Evolutionary conservation across 1,139 yeast genomes (phyloP), one percentile per base, ranked within the genome.

Genomic region (Scheffersomyces illinoinensis): DNA sequence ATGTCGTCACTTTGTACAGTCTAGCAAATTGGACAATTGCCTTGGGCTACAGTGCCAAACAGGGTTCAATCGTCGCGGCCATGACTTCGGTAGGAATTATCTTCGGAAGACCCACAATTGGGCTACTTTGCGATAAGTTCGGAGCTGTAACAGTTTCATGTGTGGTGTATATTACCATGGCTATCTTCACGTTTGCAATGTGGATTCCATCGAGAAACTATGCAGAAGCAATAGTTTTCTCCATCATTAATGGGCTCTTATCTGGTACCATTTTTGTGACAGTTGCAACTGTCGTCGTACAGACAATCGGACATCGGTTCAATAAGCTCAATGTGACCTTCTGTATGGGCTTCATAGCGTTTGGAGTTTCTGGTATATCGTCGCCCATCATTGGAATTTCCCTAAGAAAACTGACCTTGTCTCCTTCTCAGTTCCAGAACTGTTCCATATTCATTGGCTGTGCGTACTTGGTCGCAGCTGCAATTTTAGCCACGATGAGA

Each of bases 301-400:
- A 48, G 7, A 17, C 50, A 1, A 53, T 55, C 14, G 57, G 57
- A 6, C 17, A 49, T 17, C n/a, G 51, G 18, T 48, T 19, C 24
- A 20, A 21, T 3, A 83, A 82, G 63, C 71, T 84, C 69, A 81
- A 81, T 57, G 77, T 81, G 23, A 75, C 83, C 0, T 75, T 83
- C 69, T 77, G 83, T 12, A 71, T 79, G 68, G 62, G 80, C 26
- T 84, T 87, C 87, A 64, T 76, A 8, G 71, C 78, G 46, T 64
- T 77, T 58, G 88, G 85, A n/a, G 58, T 69, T 2, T 71, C 81
- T 47, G 85, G 85, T 2, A 68, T 83, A 49, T 79, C 73, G 0
- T 77, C 86, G 1, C 87, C 88, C 6, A 76, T 84, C 21, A 77
- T 85, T 59, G 88, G 88, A 1, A 76, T 83, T 24, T 68, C 78